phyloP scores from a whole-genome alignment of 2,329 filamentous ascomycete species.

The Drechmeria coniospora region DNA sequence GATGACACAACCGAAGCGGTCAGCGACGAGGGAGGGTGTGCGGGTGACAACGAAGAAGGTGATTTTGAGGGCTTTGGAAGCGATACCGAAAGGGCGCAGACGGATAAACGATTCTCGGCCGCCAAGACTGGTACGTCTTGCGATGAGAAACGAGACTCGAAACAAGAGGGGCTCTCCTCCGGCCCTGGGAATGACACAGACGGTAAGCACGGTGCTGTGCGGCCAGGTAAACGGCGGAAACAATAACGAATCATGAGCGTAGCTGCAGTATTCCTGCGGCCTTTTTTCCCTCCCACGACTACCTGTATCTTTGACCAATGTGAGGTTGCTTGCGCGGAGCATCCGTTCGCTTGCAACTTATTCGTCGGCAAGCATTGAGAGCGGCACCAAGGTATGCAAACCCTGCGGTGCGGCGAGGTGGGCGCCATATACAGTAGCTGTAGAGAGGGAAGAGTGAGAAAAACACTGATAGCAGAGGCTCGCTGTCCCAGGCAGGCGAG shows the following conservation, averaged over 20 bases:
- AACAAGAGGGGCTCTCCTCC: neutral
- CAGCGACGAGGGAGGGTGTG: conserved; percentile 12
- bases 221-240: conserved; percentile 12
- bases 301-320: conserved; percentile 4
- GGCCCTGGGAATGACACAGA: too few species aligned
- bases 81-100: conserved; percentile 17
- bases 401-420: too few species aligned
- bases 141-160: conserved; percentile 19
- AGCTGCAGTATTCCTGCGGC: too few species aligned
- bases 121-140: conserved; percentile 16
- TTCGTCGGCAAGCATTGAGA: too few species aligned
- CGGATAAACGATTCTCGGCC: conserved; percentile 16
- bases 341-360: too few species aligned
- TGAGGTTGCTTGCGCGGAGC: too few species aligned
- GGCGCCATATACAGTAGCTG: too few species aligned
- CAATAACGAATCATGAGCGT: conserved; percentile 9
- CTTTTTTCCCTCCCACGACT: conserved; percentile 5
- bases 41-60: conserved; percentile 20
- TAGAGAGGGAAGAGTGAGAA: too few species aligned
- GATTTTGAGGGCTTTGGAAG: conserved; percentile 23
- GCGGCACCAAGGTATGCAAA: too few species aligned
- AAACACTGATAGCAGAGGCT: too few species aligned
- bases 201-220: conserved; percentile 2
- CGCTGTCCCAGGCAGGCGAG: too few species aligned
- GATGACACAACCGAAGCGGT: conserved; percentile 18